Evolutionary conservation across 1,284 basidiomycete genomes (phyloP).

Genomic region (Apiotrichum domesticum): DNA sequence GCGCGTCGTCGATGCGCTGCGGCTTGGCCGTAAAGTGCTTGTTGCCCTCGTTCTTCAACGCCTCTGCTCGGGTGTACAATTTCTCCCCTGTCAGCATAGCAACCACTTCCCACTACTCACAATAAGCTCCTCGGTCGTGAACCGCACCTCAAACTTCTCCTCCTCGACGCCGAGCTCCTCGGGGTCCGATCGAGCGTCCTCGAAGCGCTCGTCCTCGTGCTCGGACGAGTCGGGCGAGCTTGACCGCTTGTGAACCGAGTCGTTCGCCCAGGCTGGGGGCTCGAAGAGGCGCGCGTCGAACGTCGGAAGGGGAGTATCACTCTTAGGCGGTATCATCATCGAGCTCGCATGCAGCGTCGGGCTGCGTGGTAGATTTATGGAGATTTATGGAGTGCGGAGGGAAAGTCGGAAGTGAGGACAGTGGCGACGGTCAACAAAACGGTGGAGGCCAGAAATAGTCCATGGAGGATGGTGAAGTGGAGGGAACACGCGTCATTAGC

Average conservation of each 20-base stretch:
- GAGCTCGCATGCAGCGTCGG: too few species aligned
- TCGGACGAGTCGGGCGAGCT: not conserved
- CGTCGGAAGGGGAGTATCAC: not conserved
- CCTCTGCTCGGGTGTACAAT: conserved; percentile 19
- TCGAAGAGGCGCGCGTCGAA: conserved; percentile 32
- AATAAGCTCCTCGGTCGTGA: conserved; percentile 22
- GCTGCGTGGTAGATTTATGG: too few species aligned
- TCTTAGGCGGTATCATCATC: too few species aligned
- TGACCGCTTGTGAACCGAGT: not conserved
- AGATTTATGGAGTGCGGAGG: too few species aligned
- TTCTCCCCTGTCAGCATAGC: conserved; percentile 13
- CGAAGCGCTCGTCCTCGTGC: conserved; percentile 7
- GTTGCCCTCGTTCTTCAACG: conserved; percentile 37
- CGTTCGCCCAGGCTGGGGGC: conserved; percentile 33
- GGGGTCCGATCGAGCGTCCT: conserved; percentile 15
- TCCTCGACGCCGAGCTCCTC: conserved; percentile 34
- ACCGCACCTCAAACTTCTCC: conserved; percentile 17
- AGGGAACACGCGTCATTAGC: too few species aligned
- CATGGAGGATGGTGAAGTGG: too few species aligned
- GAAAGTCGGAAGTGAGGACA: too few species aligned
- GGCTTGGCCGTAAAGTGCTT: conserved; percentile 28
- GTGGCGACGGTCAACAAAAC: too few species aligned
- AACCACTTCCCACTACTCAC: conserved; percentile 12
- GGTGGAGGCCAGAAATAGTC: too few species aligned
- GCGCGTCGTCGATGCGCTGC: conserved; percentile 25